These are phyloP conservation scores for Umbilicus rupestris DNA, from an alignment of 164 flowering plant genomes.

Conservation along the genomic window DNA sequence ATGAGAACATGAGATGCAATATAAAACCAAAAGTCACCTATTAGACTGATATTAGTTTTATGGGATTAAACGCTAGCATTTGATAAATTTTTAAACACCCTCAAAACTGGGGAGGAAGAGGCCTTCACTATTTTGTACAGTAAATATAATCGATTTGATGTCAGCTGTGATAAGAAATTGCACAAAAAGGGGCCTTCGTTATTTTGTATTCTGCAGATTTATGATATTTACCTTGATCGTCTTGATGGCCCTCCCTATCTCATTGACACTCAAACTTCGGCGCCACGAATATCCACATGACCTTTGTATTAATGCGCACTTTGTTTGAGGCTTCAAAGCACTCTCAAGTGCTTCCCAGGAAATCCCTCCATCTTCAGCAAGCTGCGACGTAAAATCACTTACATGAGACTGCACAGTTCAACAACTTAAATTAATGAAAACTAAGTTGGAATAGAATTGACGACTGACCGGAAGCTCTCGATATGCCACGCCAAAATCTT, in stretches of 20 bases:
- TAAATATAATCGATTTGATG: not conserved
- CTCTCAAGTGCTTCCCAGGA: conserved; percentile 50
- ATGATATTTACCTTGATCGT: conserved; percentile 49
- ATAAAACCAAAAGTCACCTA: not conserved
- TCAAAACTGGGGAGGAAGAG: not conserved
- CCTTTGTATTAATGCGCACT: conserved; percentile 83
- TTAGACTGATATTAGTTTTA: not conserved
- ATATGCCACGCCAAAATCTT: conserved; percentile 68
- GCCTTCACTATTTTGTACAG: not conserved
- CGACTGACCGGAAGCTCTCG: conserved; percentile 67
- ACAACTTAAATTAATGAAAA: conserved; percentile 1
- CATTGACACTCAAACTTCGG: conserved; percentile 59
- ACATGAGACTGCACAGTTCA: not conserved
- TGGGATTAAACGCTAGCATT: not conserved
- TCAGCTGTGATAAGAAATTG: not conserved
- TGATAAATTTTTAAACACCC: not conserved
- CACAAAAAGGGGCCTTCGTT: not conserved
- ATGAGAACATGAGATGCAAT: not conserved
- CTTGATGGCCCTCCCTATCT: conserved; percentile 62
- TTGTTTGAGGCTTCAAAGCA: conserved; percentile 60
- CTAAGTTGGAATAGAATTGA: not conserved
- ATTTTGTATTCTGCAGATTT: not conserved
- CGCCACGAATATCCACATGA: conserved; percentile 97
- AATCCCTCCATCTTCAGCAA: conserved; percentile 73
- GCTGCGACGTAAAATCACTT: conserved; percentile 29